Conservation (phyloP, 192 early-diverging fungal genomes). For the Chytriomyces sp. region DNA sequence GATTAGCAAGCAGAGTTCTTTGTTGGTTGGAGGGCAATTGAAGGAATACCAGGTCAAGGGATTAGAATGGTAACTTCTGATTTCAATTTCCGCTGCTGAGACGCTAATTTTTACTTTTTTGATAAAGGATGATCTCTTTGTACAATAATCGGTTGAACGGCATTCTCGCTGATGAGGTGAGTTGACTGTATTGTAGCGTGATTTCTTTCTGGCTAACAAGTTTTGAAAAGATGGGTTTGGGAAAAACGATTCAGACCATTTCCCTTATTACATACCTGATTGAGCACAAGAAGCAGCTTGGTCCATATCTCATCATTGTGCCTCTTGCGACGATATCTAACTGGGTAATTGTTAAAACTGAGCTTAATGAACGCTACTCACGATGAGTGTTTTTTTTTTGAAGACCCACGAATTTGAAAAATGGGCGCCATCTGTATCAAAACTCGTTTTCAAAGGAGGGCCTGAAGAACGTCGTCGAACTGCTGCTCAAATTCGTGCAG, state of each 20-base stretch:
- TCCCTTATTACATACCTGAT: conserved; percentile 95
- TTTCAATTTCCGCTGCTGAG: neutral
- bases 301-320: conserved; percentile 95
- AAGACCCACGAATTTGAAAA: conserved; percentile 84
- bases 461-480: conserved; percentile 75
- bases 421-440: conserved; percentile 90
- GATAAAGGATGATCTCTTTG: conserved; percentile 84
- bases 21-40: conserved; percentile 86
- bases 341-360: conserved; percentile 68
- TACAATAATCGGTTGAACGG: conserved; percentile 99
- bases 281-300: conserved; percentile 91
- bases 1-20: conserved; percentile 77
- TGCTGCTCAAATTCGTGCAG: conserved; percentile 71
- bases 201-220: conserved; percentile 53
- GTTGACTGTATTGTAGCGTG: neutral
- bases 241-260: conserved; percentile 90
- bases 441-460: conserved; percentile 92
- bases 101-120: neutral
- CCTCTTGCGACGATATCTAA: conserved; percentile 96
- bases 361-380: neutral
- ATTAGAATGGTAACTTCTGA: conserved; percentile 78
- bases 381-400: neutral
- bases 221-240: conserved; percentile 66
- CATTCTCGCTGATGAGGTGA: conserved; percentile 82
- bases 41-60: conserved; percentile 99